Base-by-base conservation (phyloP, 352 stramenopile species). In the Globisporangium carolinianum region DNA sequence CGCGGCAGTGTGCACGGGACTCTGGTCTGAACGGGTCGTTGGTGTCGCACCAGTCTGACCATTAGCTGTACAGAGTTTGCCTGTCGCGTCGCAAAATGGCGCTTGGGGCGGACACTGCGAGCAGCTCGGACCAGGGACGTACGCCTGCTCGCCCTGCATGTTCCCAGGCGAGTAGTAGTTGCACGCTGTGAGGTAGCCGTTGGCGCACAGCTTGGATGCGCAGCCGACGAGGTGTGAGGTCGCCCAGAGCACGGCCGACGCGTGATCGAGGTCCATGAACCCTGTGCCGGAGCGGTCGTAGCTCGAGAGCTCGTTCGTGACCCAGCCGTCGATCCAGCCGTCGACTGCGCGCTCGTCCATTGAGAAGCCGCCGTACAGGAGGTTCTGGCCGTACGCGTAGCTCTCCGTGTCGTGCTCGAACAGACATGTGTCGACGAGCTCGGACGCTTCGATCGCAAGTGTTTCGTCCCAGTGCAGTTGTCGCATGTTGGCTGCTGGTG, bases 151-250 rank as follows among this genome's bases (percentile, higher is more conserved):
- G 10, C 69, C 69, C 47, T 68, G 58, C 65, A 62, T 73, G 58
- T 76, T 76, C 8, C 69, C 69, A 3, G 62, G 69, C 12, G 65
- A 65, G 52, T 60, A 71, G 58, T 73, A 76, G 53, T 76, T 76
- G 60, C 69, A 76, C 5, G 63, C 69, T 9, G 69, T 73, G 42
- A 76, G 63, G 60, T 69, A 71, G 6, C 69, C 69, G 3, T 57
- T 71, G 8, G 56, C 18, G 32, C 69, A 76, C 57, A 71, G 41
- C 51, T 76, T 73, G 57, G 62, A 71, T 5, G 69, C 69, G 17
- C 69, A 76, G 39, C 69, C 69, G 14, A 76, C 65, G 17, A 65
- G 55, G 62, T 69, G 73, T 18, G 62, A 65, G 17, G 67, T 73
- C n/a, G 69, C 69, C 69, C 69, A 76, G 39, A 76, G 63, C 42